A percentile compares a stretch with the other conserved stretches of the same genome.
Conservation (phyloP, 1,284 basidiomycete species). For the Ceratobasidium sp. region DNA sequence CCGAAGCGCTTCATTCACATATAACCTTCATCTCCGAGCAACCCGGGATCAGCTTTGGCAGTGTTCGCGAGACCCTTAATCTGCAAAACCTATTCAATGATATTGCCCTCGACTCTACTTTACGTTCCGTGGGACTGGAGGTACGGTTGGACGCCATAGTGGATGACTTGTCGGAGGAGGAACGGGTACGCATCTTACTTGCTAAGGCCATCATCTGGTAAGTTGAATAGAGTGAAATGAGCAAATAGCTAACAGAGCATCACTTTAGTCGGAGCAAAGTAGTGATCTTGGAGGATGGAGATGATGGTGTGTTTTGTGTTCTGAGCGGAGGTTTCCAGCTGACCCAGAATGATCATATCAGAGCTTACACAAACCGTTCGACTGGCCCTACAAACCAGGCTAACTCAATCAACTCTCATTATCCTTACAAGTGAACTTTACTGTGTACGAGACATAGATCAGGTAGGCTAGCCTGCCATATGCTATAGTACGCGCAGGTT, state of each 20-base stretch:
- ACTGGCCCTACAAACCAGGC: neutral
- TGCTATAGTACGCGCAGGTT: no score
- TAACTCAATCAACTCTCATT: neutral
- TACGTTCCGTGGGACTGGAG: neutral
- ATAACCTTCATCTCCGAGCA: slow-evolving; percentile 15
- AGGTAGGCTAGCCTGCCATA: neutral
- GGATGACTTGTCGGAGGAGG: neutral
- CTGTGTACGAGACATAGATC: neutral
- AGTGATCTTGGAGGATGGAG: slow-evolving; percentile 1
- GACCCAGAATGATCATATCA: neutral
- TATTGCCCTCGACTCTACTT: neutral
- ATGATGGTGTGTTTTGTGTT: neutral
- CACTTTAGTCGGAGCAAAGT: neutral
- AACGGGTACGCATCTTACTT: neutral
- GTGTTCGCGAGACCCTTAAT: neutral
- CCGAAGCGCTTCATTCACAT: neutral
- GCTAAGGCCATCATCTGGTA: neutral
- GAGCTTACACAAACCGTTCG: neutral
- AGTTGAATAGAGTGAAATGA: neutral
- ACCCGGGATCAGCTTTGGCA: neutral
- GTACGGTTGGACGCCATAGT: neutral
- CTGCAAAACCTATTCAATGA: neutral
- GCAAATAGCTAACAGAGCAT: no score
- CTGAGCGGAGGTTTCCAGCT: neutral
- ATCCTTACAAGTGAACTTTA: neutral